Evolutionary conservation across 495 filamentous ascomycete genomes (phyloP).

Genomic region (Aspergillus homomorphus): DNA sequence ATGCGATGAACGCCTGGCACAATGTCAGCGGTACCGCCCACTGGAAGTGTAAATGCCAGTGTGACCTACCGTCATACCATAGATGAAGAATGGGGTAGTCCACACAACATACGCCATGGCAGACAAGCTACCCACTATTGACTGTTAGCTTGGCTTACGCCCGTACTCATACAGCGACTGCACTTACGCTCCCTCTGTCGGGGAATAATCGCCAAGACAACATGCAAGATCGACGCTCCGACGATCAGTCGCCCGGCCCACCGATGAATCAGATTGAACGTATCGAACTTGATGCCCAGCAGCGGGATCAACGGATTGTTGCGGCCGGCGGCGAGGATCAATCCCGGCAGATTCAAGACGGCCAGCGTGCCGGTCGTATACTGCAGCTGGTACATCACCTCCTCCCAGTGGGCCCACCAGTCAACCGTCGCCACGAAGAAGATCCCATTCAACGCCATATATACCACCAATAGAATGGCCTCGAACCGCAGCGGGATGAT

Average conservation of each 20-base stretch:
- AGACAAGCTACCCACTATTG: slow-evolving; percentile 12
- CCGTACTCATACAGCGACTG: neutral
- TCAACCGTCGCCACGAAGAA: slow-evolving; percentile 41
- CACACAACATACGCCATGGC: slow-evolving; percentile 31
- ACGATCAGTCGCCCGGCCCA: slow-evolving; percentile 43
- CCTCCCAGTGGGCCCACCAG: slow-evolving; percentile 34
- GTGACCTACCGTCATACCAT: slow-evolving; percentile 35
- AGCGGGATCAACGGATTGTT: slow-evolving; percentile 41
- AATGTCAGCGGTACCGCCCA: neutral
- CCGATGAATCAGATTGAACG: slow-evolving; percentile 47
- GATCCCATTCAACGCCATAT: slow-evolving; percentile 34
- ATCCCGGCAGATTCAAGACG: slow-evolving; percentile 40
- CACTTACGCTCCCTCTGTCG: slow-evolving; percentile 29
- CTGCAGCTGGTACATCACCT: slow-evolving; percentile 38
- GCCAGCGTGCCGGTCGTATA: slow-evolving; percentile 41
- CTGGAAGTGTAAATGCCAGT: neutral
- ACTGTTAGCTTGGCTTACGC: slow-evolving; percentile 3
- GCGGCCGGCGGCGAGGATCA: slow-evolving; percentile 41
- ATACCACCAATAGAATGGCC: slow-evolving; percentile 27
- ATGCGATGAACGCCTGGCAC: slow-evolving; percentile 39
- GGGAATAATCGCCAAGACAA: slow-evolving; percentile 32
- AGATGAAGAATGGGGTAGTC: slow-evolving; percentile 34
- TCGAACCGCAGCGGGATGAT: slow-evolving; percentile 39
- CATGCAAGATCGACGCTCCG: slow-evolving; percentile 35
- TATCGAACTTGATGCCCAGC: slow-evolving; percentile 39